Evolutionary conservation across 2,329 filamentous ascomycete genomes (phyloP).

Genomic region (Pseudogymnoascus sp.): DNA sequence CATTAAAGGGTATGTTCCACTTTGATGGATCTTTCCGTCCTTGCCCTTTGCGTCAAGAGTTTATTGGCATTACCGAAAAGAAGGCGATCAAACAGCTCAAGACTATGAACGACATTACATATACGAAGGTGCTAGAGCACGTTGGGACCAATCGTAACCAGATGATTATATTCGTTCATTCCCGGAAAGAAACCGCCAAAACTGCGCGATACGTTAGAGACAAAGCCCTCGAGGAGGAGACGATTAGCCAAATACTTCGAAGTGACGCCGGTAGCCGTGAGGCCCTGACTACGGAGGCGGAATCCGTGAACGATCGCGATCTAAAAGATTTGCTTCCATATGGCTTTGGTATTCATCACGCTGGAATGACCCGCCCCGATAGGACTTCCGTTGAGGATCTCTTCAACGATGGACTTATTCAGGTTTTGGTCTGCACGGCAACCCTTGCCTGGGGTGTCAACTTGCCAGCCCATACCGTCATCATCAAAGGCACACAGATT

Average conservation of each 20-base stretch:
- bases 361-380: constrained; percentile 93
- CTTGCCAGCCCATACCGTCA: constrained; percentile 91
- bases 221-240: constrained; percentile 94
- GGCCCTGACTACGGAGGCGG: constrained; percentile 76
- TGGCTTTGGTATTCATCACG: constrained; percentile 96
- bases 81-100: constrained; percentile 98
- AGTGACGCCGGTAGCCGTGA: constrained; percentile 88
- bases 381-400: constrained; percentile 91
- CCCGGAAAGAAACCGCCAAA: constrained; percentile 95
- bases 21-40: constrained; percentile 92
- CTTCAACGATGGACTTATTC: constrained; percentile 82
- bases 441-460: constrained; percentile 99
- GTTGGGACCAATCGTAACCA: constrained; percentile 89
- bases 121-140: constrained; percentile 94
- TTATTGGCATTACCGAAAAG: constrained; percentile 93
- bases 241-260: constrained; percentile 89
- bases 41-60: constrained; percentile 92
- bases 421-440: constrained; percentile 93
- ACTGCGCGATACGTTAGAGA: constrained; percentile 94
- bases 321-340: constrained; percentile 93
- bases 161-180: constrained; percentile 99
- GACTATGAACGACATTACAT: constrained; percentile 98
- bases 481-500: constrained; percentile 97
- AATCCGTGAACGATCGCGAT: constrained; percentile 73
- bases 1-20: constrained; percentile 80